Percentiles rank a stretch among this genome's conserved stretches.
Conservation (phyloP, 352 stramenopile species). For the Plasmopara viticola region DNA sequence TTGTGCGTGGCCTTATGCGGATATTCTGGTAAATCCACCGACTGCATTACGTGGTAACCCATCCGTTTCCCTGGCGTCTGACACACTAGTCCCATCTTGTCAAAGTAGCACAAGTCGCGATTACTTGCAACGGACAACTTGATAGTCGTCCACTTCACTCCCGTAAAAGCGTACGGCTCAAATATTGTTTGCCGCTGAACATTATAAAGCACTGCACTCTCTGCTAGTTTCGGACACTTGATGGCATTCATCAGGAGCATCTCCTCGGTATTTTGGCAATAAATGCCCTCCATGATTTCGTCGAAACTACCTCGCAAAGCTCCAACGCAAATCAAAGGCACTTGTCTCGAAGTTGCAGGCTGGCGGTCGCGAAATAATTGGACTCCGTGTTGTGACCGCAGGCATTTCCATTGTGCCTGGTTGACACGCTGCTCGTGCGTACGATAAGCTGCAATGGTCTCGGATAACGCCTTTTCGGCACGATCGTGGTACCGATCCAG, state of each 20-base stretch:
- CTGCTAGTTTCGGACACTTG: constrained; percentile 25
- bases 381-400: constrained; percentile 27
- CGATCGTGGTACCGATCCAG: constrained; percentile 35
- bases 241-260: constrained; percentile 40
- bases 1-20: constrained; percentile 24
- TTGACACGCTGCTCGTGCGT: constrained; percentile 21
- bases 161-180: constrained; percentile 35
- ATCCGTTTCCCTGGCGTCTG: constrained; percentile 29
- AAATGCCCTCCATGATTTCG: constrained; percentile 39
- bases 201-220: constrained; percentile 34
- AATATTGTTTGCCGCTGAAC: constrained; percentile 22
- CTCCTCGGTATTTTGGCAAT: constrained; percentile 33
- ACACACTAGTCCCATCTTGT: constrained; percentile 35
- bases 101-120: constrained; percentile 43
- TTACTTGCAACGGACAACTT: constrained; percentile 30
- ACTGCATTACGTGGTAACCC: constrained; percentile 42
- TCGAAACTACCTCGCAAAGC: constrained; percentile 34
- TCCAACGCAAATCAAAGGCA: constrained; percentile 26
- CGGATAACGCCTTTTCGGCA: constrained; percentile 25
- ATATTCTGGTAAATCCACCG: constrained; percentile 27
- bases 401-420: constrained; percentile 27
- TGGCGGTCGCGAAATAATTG: constrained; percentile 31
- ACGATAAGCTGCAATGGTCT: constrained; percentile 32
- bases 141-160: constrained; percentile 37
- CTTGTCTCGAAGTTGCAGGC: background rate